A percentile compares a stretch with the other conserved stretches of the same genome.
These are phyloP conservation scores for Taphrina communis DNA, from an alignment of 1,139 yeast species.

Conservation along the genomic window DNA sequence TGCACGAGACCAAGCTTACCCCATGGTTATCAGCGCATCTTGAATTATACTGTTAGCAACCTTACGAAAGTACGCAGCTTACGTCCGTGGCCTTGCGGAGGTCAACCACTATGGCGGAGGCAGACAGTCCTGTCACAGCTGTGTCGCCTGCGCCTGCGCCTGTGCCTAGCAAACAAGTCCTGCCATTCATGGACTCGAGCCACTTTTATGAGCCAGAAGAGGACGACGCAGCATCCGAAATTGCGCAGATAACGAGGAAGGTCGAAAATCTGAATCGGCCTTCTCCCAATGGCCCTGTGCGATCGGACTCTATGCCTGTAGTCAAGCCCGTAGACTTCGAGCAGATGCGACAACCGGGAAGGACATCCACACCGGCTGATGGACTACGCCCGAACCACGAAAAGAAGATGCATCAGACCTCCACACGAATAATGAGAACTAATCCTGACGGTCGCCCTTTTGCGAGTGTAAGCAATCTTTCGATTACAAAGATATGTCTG, in stretches of 20 bases:
- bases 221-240: slow-evolving; percentile 2
- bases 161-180: neutral
- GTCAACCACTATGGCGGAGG: neutral
- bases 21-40: neutral
- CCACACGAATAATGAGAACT: slow-evolving; percentile 41
- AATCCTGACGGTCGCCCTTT: slow-evolving; percentile 44
- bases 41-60: neutral
- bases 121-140: neutral
- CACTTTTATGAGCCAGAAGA: slow-evolving; percentile 27
- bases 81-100: too few species aligned
- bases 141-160: neutral
- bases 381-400: slow-evolving; percentile 12
- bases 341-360: neutral
- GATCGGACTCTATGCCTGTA: neutral
- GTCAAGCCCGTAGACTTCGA: neutral
- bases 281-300: neutral
- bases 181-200: slow-evolving; percentile 14
- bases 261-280: slow-evolving; percentile 3
- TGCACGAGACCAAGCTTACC: neutral
- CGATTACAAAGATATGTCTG: neutral
- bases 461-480: slow-evolving; percentile 29
- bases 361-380: neutral
- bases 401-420: slow-evolving; percentile 44
- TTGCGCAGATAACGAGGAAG: neutral
- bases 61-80: neutral